phyloP scores from a whole-genome alignment of 805 yeast species.

The Metschnikowia peoriensis region DNA sequence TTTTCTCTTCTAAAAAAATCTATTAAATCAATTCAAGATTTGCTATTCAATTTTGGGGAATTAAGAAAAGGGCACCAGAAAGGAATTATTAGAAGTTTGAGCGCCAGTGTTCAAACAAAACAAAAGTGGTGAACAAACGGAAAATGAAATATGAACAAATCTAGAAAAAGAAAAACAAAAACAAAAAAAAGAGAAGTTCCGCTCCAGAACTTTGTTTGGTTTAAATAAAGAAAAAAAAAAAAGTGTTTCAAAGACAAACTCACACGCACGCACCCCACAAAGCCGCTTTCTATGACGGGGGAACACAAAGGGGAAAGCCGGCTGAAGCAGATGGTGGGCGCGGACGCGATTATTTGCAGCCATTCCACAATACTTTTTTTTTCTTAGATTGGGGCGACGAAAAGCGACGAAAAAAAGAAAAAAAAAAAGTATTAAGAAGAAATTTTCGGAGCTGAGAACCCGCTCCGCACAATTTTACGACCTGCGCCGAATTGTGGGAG shows the following conservation, averaged over 20 bases:
- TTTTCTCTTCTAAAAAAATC: neutral
- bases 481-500: neutral
- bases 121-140: no score
- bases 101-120: neutral
- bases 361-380: conserved; percentile 1
- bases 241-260: conserved; percentile 4
- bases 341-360: conserved; percentile 10
- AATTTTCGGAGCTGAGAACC: neutral
- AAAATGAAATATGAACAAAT: no score
- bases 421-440: neutral
- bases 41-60: neutral
- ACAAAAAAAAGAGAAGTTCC: neutral
- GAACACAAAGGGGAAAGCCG: conserved; percentile 4
- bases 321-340: neutral
- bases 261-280: conserved; percentile 11
- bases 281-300: neutral
- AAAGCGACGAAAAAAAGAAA: neutral
- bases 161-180: neutral
- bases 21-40: neutral
- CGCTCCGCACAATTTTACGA: neutral
- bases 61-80: neutral
- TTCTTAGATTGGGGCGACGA: neutral
- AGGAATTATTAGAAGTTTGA: neutral
- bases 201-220: neutral
- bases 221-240: conserved; percentile 1